Conservation (phyloP, 257 asterid genomes). For the Scutellaria baicalensis region DNA sequence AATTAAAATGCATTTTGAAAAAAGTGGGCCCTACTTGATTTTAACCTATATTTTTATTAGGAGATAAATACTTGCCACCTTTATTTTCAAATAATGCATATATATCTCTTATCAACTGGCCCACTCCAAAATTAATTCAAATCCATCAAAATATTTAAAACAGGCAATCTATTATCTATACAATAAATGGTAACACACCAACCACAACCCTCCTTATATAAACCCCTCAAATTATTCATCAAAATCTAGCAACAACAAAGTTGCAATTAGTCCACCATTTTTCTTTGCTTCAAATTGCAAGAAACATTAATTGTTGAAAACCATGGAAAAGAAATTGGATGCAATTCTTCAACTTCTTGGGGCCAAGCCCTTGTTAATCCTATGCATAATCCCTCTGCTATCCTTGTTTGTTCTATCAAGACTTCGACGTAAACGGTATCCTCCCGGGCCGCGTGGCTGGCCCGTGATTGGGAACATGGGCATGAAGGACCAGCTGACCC, state of each 20-base stretch:
- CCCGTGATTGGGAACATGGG: slow-evolving; percentile 78
- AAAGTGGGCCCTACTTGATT: background rate
- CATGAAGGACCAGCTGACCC: slow-evolving; percentile 63
- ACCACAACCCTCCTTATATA: slow-evolving; percentile 12
- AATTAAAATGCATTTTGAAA: no score
- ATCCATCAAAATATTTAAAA: background rate
- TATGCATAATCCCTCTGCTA: slow-evolving; percentile 30
- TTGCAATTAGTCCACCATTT: slow-evolving; percentile 15
- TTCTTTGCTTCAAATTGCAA: background rate
- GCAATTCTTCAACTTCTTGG: slow-evolving; percentile 15
- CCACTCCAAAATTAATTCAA: slow-evolving; percentile 3
- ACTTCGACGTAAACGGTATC: slow-evolving; percentile 42
- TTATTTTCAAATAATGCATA: background rate
- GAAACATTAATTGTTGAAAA: background rate
- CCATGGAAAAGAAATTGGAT: slow-evolving; percentile 10
- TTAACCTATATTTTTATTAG: background rate
- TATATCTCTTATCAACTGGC: background rate
- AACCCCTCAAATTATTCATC: slow-evolving; percentile 1
- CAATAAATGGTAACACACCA: background rate
- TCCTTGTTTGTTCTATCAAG: slow-evolving; percentile 14
- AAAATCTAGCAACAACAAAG: slow-evolving; percentile 16
- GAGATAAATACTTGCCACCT: slow-evolving; percentile 22
- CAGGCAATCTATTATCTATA: no score
- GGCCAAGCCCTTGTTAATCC: slow-evolving; percentile 15
- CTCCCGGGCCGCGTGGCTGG: slow-evolving; percentile 85